phyloP scores from a whole-genome alignment of 331 rosid genomes.

The Cucumis variabilis region DNA sequence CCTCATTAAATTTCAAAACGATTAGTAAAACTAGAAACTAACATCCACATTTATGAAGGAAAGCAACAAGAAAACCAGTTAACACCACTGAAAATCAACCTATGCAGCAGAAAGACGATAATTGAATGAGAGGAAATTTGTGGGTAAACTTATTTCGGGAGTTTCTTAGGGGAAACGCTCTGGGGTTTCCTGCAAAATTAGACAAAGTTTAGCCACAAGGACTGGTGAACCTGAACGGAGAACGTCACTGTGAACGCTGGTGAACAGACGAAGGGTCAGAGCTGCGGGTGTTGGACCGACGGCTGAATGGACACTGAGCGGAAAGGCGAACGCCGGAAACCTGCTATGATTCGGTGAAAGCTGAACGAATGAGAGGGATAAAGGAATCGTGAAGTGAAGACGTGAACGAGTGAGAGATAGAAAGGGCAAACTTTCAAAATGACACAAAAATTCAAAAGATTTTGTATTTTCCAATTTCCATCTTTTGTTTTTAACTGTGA shows the following conservation, averaged over 20 bases:
- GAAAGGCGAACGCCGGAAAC: neutral
- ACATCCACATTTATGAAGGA: slow-evolving; percentile 26
- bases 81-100: neutral
- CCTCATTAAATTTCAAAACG: neutral
- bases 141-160: slow-evolving; percentile 68
- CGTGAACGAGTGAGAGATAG: no score
- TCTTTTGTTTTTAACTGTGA: no score
- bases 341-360: no score
- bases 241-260: neutral
- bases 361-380: no score
- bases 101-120: neutral
- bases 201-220: neutral
- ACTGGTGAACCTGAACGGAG: neutral
- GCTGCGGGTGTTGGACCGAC: neutral
- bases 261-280: neutral
- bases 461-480: no score
- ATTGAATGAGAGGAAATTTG: slow-evolving; percentile 12
- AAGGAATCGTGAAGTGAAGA: no score
- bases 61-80: slow-evolving; percentile 26
- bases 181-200: slow-evolving; percentile 59
- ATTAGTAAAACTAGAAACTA: neutral
- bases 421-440: no score
- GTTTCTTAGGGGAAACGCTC: slow-evolving; percentile 48
- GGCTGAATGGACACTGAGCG: neutral
- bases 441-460: no score